phyloP scores from a whole-genome alignment of 1,284 basidiomycete genomes.

The Jaminaea rosea region DNA sequence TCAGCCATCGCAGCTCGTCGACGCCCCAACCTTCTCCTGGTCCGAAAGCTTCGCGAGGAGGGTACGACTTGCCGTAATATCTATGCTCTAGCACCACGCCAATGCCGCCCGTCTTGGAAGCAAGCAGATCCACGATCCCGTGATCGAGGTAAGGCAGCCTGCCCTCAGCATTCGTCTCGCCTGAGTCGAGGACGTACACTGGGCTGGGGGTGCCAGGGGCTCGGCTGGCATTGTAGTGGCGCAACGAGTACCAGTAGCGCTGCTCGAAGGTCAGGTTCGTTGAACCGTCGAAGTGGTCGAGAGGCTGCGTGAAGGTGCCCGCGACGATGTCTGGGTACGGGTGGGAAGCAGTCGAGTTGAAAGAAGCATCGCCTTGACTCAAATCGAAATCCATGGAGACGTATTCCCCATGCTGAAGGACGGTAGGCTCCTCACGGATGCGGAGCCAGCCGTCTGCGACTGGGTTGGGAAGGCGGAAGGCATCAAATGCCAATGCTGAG shows the following conservation, averaged over 20 bases:
- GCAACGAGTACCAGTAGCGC: conserved; percentile 76
- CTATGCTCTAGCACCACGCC: conserved; percentile 71
- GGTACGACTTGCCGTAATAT: conserved; percentile 62
- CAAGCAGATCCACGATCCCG: conserved; percentile 75
- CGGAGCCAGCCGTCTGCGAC: too few species aligned
- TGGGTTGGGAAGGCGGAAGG: too few species aligned
- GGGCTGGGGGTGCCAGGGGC: conserved; percentile 22
- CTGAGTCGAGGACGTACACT: conserved; percentile 46
- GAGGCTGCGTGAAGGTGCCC: conserved; percentile 62
- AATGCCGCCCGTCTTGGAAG: conserved; percentile 68
- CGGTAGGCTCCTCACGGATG: too few species aligned
- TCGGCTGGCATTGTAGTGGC: conserved; percentile 62
- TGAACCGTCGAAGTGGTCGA: conserved; percentile 58
- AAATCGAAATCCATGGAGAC: too few species aligned
- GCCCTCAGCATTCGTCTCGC: conserved; percentile 40
- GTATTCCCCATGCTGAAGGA: too few species aligned
- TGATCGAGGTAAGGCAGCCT: conserved; percentile 39
- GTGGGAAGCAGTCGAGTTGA: too few species aligned
- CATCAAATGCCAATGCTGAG: too few species aligned
- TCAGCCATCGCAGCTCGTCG: conserved; percentile 63
- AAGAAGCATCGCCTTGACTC: too few species aligned
- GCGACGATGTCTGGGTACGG: conserved; percentile 6
- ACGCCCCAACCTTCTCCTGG: conserved; percentile 47
- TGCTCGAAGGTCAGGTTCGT: conserved; percentile 51
- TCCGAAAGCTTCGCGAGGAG: conserved; percentile 64